These are phyloP conservation scores for Wickerhamiella kurtzmanii DNA, from an alignment of 805 yeast genomes.

Conservation along the genomic window DNA sequence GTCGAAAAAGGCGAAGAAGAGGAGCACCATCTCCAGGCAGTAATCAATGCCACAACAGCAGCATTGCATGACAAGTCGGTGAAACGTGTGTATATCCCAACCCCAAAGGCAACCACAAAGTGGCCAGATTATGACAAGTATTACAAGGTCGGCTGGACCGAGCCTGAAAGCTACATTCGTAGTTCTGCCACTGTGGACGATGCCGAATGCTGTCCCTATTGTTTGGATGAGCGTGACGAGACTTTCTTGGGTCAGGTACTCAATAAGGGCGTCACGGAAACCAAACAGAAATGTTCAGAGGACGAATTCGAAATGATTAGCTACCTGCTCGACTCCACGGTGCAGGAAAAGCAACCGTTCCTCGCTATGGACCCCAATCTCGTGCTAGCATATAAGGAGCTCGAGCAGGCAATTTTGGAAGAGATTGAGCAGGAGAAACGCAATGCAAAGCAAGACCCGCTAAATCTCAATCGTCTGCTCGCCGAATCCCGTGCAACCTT, in stretches of 20 bases:
- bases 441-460: conserved; percentile 38
- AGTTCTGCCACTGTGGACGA: conserved; percentile 95
- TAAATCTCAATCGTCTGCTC: conserved; percentile 23
- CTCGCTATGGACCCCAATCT: conserved; percentile 72
- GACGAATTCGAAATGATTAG: conserved; percentile 75
- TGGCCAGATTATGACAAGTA: conserved; percentile 67
- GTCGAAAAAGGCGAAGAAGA: conserved; percentile 96
- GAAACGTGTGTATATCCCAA: conserved; percentile 62
- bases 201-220: conserved; percentile 70
- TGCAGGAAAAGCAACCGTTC: conserved; percentile 77
- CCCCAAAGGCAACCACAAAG: conserved; percentile 80
- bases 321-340: conserved; percentile 57
- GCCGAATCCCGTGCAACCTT: conserved; percentile 16
- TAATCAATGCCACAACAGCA: conserved; percentile 64
- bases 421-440: conserved; percentile 29
- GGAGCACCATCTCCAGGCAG: conserved; percentile 89
- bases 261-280: conserved; percentile 18
- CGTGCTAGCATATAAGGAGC: conserved; percentile 55
- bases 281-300: conserved; percentile 40
- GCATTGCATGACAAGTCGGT: conserved; percentile 37
- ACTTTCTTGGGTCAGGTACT: conserved; percentile 38
- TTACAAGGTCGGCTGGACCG: conserved; percentile 51
- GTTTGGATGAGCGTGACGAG: conserved; percentile 83
- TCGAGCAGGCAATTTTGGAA: conserved; percentile 35
- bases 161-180: conserved; percentile 71